Evolutionary conservation across 2,329 filamentous ascomycete species (phyloP).

Genomic region (Talaromyces sp.): DNA sequence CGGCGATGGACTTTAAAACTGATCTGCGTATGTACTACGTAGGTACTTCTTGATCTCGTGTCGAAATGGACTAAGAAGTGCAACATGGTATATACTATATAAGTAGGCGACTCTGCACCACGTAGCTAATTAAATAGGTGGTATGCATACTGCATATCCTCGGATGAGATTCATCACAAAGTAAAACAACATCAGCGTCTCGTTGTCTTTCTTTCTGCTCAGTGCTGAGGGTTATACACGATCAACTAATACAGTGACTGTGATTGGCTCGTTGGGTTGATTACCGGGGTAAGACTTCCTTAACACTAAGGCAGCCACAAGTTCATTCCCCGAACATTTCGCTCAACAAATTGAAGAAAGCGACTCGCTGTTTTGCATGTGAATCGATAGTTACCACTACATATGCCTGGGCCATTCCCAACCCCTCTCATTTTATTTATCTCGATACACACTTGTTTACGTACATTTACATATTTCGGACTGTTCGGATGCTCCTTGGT

Average conservation of each 20-base stretch:
- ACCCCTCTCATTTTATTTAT: neutral
- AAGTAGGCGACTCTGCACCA: neutral
- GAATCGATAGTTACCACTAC: too few relatives aligned
- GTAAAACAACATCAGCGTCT: too few relatives aligned
- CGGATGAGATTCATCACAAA: neutral
- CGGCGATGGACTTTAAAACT: neutral
- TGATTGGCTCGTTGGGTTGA: neutral
- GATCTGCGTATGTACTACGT: too few relatives aligned
- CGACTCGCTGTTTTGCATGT: conserved; percentile 1
- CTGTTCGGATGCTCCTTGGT: neutral
- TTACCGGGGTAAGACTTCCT: neutral
- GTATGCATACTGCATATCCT: neutral
- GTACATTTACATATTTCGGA: neutral
- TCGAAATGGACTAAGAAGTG: neutral
- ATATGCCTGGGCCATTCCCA: neutral
- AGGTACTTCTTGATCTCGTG: neutral
- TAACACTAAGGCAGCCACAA: neutral
- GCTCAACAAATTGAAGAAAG: neutral
- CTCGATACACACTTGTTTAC: neutral
- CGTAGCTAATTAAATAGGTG: neutral
- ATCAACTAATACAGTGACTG: neutral
- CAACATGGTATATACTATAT: neutral
- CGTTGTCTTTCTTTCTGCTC: too few relatives aligned
- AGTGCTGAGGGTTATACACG: too few relatives aligned
- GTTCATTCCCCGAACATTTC: neutral